phyloP scores from a whole-genome alignment of 192 early-diverging fungal genomes.

The Funneliformis mosseae region DNA sequence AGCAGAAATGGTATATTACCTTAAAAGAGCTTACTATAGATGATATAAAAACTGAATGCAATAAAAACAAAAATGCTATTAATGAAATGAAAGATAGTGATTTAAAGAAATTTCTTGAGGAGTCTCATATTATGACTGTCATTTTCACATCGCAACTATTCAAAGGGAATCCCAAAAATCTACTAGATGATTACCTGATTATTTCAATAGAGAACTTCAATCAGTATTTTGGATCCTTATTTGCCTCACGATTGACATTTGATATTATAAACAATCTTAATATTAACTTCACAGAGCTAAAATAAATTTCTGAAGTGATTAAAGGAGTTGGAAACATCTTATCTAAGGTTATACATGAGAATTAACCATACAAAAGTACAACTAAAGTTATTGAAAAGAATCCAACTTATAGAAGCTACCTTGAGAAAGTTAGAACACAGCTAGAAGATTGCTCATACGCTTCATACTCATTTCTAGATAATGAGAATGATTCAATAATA shows the following conservation, averaged over 20 bases:
- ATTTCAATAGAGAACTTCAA: not conserved
- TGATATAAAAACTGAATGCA: no score
- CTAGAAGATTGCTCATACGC: not conserved
- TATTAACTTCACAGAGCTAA: not conserved
- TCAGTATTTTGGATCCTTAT: not conserved
- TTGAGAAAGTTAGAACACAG: not conserved
- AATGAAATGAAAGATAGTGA: no score
- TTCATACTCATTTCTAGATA: no score
- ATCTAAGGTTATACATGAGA: not conserved
- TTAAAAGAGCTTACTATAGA: no score
- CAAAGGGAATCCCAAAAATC: not conserved
- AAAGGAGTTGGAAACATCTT: not conserved
- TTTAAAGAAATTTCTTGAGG: not conserved
- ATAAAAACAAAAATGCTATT: no score
- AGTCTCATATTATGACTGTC: not conserved
- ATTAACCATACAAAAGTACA: not conserved
- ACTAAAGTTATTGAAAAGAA: no score
- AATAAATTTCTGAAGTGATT: not conserved
- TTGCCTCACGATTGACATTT: not conserved
- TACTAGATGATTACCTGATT: not conserved
- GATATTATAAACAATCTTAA: not conserved
- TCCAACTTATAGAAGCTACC: not conserved
- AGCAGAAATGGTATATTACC: no score
- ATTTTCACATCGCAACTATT: not conserved
- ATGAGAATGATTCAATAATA: no score